These are phyloP conservation scores for Fusarium siculi DNA, from an alignment of 2,329 filamentous ascomycete species.

Conservation along the genomic window DNA sequence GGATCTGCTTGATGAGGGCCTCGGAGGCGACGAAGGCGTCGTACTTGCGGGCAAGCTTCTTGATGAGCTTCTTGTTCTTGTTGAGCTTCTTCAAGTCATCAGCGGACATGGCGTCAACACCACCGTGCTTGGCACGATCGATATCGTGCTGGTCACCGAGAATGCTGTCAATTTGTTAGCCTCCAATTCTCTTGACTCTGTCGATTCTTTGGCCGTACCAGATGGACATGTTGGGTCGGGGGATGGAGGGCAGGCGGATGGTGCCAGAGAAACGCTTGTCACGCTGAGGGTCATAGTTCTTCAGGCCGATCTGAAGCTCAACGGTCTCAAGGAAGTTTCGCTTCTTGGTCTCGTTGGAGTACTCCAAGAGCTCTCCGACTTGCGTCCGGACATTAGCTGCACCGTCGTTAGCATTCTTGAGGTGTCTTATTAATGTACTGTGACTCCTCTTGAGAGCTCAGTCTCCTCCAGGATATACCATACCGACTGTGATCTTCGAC, in stretches of 20 bases:
- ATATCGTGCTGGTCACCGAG: slow-evolving; percentile 91
- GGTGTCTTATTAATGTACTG: background rate
- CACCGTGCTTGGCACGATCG: slow-evolving; percentile 99
- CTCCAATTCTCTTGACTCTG: background rate
- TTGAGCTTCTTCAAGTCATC: slow-evolving; percentile 99
- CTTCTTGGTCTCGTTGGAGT: slow-evolving; percentile 96
- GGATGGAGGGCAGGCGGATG: slow-evolving; percentile 92
- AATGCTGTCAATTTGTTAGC: slow-evolving; percentile 55
- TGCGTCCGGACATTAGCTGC: slow-evolving; percentile 92
- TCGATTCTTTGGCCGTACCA: slow-evolving; percentile 56
- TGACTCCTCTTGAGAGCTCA: background rate
- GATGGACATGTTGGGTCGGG: slow-evolving; percentile 90
- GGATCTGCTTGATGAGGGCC: slow-evolving; percentile 98
- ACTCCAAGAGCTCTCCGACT: slow-evolving; percentile 92
- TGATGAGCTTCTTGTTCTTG: slow-evolving; percentile 99
- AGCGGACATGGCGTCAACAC: slow-evolving; percentile 96
- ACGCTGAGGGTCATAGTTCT: slow-evolving; percentile 99
- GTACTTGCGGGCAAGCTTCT: slow-evolving; percentile 99
- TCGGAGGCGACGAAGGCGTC: slow-evolving; percentile 99
- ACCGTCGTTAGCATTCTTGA: slow-evolving; percentile 50
- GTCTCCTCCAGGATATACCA: slow-evolving; percentile 32
- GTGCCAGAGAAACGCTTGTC: slow-evolving; percentile 99
- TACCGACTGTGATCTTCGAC: slow-evolving; percentile 87
- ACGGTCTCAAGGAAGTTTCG: slow-evolving; percentile 97
- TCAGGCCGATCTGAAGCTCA: slow-evolving; percentile 91